Evolutionary conservation across 225 moss, liverwort and hornwort species (phyloP).

Genomic region (Physcomitrium patens): DNA sequence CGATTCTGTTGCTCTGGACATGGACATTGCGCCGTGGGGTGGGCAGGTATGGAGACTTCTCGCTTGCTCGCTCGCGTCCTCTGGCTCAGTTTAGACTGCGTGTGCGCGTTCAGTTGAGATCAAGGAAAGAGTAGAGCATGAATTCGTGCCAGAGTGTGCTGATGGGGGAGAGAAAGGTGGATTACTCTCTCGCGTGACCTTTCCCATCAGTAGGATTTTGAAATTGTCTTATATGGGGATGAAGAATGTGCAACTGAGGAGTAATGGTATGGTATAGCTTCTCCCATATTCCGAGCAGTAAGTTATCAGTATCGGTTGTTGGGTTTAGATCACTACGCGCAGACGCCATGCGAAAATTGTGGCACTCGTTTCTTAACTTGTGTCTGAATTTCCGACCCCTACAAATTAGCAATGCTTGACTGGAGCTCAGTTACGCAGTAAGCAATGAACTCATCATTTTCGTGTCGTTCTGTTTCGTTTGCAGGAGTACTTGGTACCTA

Average conservation of each 20-base stretch:
- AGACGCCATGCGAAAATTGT: neutral
- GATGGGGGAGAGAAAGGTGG: neutral
- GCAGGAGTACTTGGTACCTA: slow-evolving; percentile 90
- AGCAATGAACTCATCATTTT: neutral
- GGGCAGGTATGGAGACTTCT: slow-evolving; percentile 71
- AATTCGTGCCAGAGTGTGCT: neutral
- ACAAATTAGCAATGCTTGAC: neutral
- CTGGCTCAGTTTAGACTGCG: too few species aligned
- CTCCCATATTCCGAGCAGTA: neutral
- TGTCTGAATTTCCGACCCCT: neutral
- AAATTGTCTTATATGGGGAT: neutral
- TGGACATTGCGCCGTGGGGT: slow-evolving; percentile 88
- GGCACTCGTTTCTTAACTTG: neutral
- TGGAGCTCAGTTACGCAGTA: too few species aligned
- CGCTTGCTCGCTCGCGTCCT: neutral
- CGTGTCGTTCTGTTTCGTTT: neutral
- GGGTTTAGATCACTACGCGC: neutral
- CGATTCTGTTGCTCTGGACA: slow-evolving; percentile 65
- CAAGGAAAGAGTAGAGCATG: neutral
- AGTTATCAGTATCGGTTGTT: neutral
- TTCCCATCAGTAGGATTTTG: neutral
- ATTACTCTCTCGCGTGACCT: neutral
- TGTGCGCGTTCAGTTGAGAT: neutral
- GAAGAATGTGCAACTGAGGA: slow-evolving; percentile 1
- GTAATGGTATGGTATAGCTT: neutral